These are phyloP conservation scores for Hymenoscyphus albidus DNA, from an alignment of 2,329 filamentous ascomycete species.

Conservation along the genomic window DNA sequence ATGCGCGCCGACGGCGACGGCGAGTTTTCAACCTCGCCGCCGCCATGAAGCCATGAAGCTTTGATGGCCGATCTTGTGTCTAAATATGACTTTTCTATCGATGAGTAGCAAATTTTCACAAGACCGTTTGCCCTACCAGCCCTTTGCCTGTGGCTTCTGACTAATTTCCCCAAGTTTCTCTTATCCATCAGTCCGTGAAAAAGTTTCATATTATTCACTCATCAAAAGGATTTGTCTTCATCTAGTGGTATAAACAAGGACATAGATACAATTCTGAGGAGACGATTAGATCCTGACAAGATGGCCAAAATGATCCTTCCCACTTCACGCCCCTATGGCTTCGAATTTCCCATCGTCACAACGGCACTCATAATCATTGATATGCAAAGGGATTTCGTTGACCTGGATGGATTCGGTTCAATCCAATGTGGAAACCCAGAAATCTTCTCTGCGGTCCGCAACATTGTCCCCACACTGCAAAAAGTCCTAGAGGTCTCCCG, in stretches of 20 bases:
- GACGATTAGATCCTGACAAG: conserved; percentile 18
- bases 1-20: neutral
- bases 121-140: neutral
- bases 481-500: conserved; percentile 44
- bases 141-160: too few species aligned
- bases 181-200: too few species aligned
- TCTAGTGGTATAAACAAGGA: neutral
- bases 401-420: conserved; percentile 47
- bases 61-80: neutral
- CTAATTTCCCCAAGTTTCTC: too few species aligned
- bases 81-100: neutral
- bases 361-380: conserved; percentile 53
- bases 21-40: conserved; percentile 5
- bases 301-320: conserved; percentile 24
- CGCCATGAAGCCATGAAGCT: neutral
- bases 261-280: neutral
- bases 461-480: conserved; percentile 43
- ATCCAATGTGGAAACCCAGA: conserved; percentile 45
- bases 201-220: too few species aligned
- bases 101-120: neutral
- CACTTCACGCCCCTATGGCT: conserved; percentile 44
- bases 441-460: conserved; percentile 41
- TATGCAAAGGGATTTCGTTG: conserved; percentile 52
- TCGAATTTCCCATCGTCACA: conserved; percentile 42
- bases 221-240: neutral